Conservation (phyloP, 352 stramenopile genomes). For the Phytopythium montanum region DNA sequence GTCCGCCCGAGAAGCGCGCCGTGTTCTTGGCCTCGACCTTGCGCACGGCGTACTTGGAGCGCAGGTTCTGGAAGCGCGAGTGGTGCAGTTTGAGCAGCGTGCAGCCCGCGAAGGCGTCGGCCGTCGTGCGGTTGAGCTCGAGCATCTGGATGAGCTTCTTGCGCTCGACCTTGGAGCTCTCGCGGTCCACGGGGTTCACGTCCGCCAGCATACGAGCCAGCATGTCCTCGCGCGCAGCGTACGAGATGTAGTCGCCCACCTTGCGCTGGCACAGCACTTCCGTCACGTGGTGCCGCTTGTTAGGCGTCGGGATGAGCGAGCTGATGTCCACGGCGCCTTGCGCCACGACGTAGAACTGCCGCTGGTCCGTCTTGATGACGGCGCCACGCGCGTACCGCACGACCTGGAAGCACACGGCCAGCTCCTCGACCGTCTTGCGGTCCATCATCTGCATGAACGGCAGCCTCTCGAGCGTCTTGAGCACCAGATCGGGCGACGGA, state of each 20-base stretch:
- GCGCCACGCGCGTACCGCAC: constrained; percentile 40
- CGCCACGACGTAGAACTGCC: constrained; percentile 55
- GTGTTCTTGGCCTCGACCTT: constrained; percentile 38
- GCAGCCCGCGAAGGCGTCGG: constrained; percentile 47
- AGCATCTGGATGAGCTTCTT: constrained; percentile 62
- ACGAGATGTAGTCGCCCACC: constrained; percentile 55
- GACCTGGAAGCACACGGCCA: constrained; percentile 56
- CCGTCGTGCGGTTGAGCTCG: constrained; percentile 53
- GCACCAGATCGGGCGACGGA: constrained; percentile 19
- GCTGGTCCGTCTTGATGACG: constrained; percentile 42
- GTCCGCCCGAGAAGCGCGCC: constrained; percentile 41
- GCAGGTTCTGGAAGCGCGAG: constrained; percentile 45
- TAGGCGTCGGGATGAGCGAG: constrained; percentile 34
- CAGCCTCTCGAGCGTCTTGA: constrained; percentile 44
- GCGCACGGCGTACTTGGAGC: constrained; percentile 18
- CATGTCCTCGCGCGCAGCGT: constrained; percentile 42
- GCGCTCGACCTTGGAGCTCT: constrained; percentile 15
- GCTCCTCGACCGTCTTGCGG: constrained; percentile 37
- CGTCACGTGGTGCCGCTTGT: constrained; percentile 42
- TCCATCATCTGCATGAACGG: constrained; percentile 73
- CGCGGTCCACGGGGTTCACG: constrained; percentile 12
- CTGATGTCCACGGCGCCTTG: constrained; percentile 56
- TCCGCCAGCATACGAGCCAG: constrained; percentile 39
- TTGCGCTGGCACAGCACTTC: constrained; percentile 60
- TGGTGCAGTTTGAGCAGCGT: constrained; percentile 57